phyloP scores from a whole-genome alignment of 768 basidiomycete genomes.

The Trametes punicea region DNA sequence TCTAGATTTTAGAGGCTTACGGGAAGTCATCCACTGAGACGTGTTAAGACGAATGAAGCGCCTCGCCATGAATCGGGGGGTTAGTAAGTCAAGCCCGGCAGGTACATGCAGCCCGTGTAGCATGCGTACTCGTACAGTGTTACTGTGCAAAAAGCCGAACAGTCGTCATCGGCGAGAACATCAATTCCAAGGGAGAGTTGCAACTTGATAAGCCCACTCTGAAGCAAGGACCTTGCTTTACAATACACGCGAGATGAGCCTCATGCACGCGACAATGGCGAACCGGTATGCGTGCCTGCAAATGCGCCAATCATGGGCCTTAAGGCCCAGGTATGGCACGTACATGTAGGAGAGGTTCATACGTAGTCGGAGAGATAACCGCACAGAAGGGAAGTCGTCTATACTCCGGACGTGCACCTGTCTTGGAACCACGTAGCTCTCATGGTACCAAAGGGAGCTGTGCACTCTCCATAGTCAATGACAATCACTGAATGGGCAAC shows the following conservation, averaged over 20 bases:
- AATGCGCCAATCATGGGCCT: not conserved
- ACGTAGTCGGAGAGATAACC: too few species aligned
- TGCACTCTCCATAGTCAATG: too few species aligned
- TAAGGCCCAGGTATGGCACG: too few species aligned
- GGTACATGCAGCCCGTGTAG: conserved; percentile 48
- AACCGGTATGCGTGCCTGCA: not conserved
- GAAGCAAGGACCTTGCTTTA: conserved; percentile 53
- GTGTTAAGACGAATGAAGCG: not conserved
- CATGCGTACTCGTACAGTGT: conserved; percentile 63
- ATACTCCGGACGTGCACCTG: too few species aligned
- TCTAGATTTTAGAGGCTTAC: too few species aligned
- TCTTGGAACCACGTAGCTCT: too few species aligned
- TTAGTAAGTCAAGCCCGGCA: conserved; percentile 13
- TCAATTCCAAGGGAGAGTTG: conserved; percentile 52
- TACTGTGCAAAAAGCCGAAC: conserved; percentile 64
- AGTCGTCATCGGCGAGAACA: conserved; percentile 64
- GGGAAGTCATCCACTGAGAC: too few species aligned
- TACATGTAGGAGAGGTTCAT: not conserved
- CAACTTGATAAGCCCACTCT: conserved; percentile 45
- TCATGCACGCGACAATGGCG: conserved; percentile 36
- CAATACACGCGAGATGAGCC: conserved; percentile 55
- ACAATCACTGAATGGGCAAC: not conserved
- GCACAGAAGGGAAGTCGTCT: too few species aligned
- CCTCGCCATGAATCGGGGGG: not conserved
- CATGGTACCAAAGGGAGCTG: too few species aligned